Evolutionary conservation across 331 rosid genomes (phyloP).

Genomic region (Pyracantha coccinea): DNA sequence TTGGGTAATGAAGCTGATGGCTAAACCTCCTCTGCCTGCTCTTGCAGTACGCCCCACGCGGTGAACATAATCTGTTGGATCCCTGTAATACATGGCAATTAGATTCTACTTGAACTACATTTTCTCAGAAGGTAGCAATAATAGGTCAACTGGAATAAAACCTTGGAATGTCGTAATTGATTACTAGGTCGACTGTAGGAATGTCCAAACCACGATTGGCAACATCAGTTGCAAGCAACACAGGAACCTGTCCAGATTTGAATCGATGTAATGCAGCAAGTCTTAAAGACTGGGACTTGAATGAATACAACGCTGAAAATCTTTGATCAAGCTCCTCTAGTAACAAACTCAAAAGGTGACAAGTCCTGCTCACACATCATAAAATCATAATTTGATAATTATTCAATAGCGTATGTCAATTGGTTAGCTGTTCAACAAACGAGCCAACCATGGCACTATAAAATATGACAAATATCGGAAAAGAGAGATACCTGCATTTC

Average conservation of each 20-base stretch:
- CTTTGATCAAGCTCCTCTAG: constrained; percentile 78
- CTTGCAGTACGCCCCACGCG: constrained; percentile 97
- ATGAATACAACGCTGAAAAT: constrained; percentile 68
- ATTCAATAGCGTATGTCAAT: neutral
- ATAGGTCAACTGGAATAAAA: constrained; percentile 14
- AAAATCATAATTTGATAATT: neutral
- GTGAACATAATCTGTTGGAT: constrained; percentile 76
- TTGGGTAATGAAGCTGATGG: constrained; percentile 69
- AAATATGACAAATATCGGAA: constrained; percentile 1
- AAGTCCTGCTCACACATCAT: constrained; percentile 45
- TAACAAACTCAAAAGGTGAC: constrained; percentile 68
- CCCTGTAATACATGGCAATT: constrained; percentile 31
- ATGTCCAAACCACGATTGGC: constrained; percentile 94
- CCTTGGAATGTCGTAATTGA: constrained; percentile 92
- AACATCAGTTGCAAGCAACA: constrained; percentile 89
- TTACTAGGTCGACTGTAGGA: constrained; percentile 88
- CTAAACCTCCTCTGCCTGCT: constrained; percentile 89
- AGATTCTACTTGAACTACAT: constrained; percentile 6
- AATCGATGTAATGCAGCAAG: constrained; percentile 70
- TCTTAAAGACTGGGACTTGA: constrained; percentile 70
- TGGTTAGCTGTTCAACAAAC: neutral
- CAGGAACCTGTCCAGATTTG: constrained; percentile 76
- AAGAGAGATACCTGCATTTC: constrained; percentile 63
- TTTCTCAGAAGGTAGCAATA: constrained; percentile 1
- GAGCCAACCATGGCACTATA: neutral